Base-by-base conservation (phyloP, 257 asterid species). In the Solanum piurae region DNA sequence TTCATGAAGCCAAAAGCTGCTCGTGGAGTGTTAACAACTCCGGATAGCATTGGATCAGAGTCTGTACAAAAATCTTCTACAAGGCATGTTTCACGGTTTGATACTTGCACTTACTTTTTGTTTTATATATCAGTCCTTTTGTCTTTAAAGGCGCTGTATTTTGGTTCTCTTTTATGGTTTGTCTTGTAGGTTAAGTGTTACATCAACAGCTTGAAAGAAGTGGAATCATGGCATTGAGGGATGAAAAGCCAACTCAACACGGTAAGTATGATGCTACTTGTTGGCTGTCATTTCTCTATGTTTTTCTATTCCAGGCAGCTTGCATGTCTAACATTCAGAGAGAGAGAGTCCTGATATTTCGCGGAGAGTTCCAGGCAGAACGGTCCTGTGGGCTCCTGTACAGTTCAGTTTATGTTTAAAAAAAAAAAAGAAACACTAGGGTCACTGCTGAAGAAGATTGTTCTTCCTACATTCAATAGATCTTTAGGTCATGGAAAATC, bases 1-100 rank as follows among this genome's bases (percentile, higher is more conserved):
- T 86, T 87, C 82, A n/a, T 95, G 98, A 94, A 96, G 99, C 97
- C 98, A 83, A 94, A 91, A 84, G 93, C 92, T 87, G 90, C 93
- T 33, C 91, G 88, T 49, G 91, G 94, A 25, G 91, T 92, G 93
- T 90, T 93, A 79, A 91, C 93, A 88, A 89, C 98, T 14, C 92
- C 93, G 87, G 98, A 92, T 77, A 95, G 92, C 84, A 94, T 91
- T 85, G 95, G 92, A 86, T 91, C 98, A 2, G 98, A 96, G 88
- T 87, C 98, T 89, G 98, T 91, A 76, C 92, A 93, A 91, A 91
- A 91, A 88, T 92, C 93, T 42, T 95, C 92, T 87, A 88, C 92
- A 88, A 94, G 98, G 98, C 98, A 96, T 76, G 99, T 92, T 29
- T 16, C 77, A 82, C 20, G 86, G 88, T 82, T 36, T 87, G 62